phyloP scores from a whole-genome alignment of 2,329 filamentous ascomycete genomes.

The Hypocreales sp. region DNA sequence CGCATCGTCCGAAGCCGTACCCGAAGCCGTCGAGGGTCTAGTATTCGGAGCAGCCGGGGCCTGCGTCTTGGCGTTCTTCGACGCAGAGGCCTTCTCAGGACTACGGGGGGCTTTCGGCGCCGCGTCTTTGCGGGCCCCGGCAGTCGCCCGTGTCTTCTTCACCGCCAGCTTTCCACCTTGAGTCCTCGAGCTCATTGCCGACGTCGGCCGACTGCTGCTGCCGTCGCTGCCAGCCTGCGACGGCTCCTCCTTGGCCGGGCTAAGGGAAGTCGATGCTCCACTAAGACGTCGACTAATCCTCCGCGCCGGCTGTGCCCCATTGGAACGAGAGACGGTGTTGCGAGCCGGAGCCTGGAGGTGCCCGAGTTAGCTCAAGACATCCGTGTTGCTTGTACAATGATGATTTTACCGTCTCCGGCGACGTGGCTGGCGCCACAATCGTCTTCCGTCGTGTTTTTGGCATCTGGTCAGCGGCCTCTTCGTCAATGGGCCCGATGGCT shows the following conservation, averaged over 20 bases:
- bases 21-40: constrained; percentile 3
- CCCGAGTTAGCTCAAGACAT: constrained; percentile 1
- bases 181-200: constrained; percentile 23
- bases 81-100: constrained; percentile 19
- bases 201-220: constrained; percentile 16
- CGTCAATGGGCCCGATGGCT: constrained; percentile 35
- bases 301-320: constrained; percentile 12
- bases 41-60: constrained; percentile 5
- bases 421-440: constrained; percentile 29
- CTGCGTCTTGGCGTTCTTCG: constrained; percentile 6
- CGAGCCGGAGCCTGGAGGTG: constrained; percentile 15
- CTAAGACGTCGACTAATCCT: constrained; percentile 33
- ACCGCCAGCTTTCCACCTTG: constrained; percentile 27
- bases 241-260: constrained; percentile 7
- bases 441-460: constrained; percentile 42
- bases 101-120: constrained; percentile 15
- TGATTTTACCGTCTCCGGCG: constrained; percentile 13
- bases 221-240: constrained; percentile 1
- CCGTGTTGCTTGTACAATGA: too few relatives aligned
- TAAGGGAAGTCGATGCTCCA: constrained; percentile 23
- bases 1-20: constrained; percentile 3
- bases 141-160: constrained; percentile 43
- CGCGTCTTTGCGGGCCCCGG: constrained; percentile 27
- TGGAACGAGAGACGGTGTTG: constrained; percentile 12
- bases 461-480: constrained; percentile 15